Conservation (phyloP, 768 basidiomycete species). For the Naganishia randhawae region DNA sequence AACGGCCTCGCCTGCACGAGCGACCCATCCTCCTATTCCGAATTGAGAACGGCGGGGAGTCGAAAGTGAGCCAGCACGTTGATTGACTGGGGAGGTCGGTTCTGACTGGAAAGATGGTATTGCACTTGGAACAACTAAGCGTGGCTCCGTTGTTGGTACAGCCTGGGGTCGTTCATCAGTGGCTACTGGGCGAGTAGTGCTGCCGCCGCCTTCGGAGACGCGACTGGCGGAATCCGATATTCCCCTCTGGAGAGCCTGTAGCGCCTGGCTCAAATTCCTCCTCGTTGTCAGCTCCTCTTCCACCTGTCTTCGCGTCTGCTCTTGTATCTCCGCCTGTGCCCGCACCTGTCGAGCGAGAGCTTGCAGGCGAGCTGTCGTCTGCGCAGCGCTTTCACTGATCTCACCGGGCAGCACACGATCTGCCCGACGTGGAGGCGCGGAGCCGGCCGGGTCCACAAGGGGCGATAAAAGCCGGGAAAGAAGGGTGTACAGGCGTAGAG, state of each 20-base stretch:
- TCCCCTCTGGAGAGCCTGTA: not conserved
- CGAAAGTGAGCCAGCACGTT: not conserved
- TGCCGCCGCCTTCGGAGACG: not conserved
- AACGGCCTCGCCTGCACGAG: constrained; percentile 10
- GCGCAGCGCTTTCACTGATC: constrained; percentile 22
- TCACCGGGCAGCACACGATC: constrained; percentile 72
- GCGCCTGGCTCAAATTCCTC: constrained; percentile 2
- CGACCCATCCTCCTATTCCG: constrained; percentile 20
- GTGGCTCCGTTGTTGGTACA: not conserved
- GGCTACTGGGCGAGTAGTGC: not conserved
- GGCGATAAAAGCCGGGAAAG: constrained; percentile 62
- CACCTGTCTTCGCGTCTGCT: not conserved
- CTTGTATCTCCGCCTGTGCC: not conserved
- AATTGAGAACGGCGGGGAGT: not conserved
- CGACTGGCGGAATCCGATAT: not conserved
- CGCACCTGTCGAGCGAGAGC: constrained; percentile 35
- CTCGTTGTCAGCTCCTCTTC: not conserved
- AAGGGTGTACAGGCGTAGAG: constrained; percentile 60
- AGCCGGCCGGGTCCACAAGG: constrained; percentile 60
- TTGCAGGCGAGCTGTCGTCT: constrained; percentile 23
- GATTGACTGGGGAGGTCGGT: not conserved
- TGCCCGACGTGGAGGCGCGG: constrained; percentile 61
- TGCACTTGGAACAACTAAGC: not conserved
- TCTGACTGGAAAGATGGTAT: not conserved
- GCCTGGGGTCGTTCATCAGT: not conserved